phyloP scores from a whole-genome alignment of 2,329 filamentous ascomycete species.

The Venturia asperata region DNA sequence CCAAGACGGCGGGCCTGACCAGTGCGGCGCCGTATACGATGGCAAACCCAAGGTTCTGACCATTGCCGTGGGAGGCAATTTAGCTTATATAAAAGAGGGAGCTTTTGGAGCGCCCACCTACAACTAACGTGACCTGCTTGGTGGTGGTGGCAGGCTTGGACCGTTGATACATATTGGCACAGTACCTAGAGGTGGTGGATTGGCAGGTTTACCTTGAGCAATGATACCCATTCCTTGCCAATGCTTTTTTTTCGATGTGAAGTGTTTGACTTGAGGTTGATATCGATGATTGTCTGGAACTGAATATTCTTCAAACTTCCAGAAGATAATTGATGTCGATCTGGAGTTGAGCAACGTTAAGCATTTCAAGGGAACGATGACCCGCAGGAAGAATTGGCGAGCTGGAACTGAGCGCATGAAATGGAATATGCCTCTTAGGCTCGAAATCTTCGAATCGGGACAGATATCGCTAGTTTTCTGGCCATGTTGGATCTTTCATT shows the following conservation, averaged over 20 bases:
- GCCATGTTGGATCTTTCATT: too few species aligned
- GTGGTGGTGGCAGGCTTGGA: background rate
- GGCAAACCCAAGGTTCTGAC: constrained; percentile 49
- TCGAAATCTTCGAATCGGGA: too few species aligned
- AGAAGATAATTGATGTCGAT: too few species aligned
- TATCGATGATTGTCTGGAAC: too few species aligned
- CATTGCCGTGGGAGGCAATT: constrained; percentile 47
- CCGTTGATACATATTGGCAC: background rate
- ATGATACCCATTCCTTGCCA: background rate
- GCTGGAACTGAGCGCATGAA: too few species aligned
- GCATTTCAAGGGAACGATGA: too few species aligned
- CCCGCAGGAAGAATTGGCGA: too few species aligned
- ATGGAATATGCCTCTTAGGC: too few species aligned
- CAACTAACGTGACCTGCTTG: background rate
- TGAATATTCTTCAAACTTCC: too few species aligned
- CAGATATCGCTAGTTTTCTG: too few species aligned
- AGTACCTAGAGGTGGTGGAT: background rate
- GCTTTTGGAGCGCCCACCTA: constrained; percentile 15
- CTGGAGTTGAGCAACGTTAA: too few species aligned
- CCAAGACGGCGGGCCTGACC: constrained; percentile 48
- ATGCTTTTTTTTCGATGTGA: background rate
- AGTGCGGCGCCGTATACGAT: constrained; percentile 57
- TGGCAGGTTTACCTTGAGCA: background rate
- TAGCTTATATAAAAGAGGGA: background rate
- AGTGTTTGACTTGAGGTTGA: background rate